These are phyloP conservation scores for Gleditsia sinensis DNA, from an alignment of 306 rosid genomes.

Conservation along the genomic window DNA sequence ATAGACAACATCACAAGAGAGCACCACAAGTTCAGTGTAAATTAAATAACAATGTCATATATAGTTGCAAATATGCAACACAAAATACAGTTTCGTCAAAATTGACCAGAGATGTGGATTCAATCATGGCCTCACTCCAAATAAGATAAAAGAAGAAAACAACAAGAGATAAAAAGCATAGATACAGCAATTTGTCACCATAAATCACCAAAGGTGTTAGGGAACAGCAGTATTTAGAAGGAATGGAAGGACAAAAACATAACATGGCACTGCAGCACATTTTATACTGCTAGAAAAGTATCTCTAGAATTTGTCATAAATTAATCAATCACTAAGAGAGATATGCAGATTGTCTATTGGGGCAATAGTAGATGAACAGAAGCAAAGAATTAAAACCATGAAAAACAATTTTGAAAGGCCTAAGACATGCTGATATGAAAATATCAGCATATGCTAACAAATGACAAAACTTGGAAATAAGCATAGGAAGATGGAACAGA, in stretches of 20 bases:
- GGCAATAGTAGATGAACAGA: not conserved
- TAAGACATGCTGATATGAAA: not conserved
- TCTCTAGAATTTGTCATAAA: not conserved
- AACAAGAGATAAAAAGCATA: not conserved
- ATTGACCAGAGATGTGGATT: not conserved
- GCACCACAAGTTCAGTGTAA: conserved; percentile 11
- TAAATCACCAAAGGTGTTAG: not conserved
- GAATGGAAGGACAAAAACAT: not conserved
- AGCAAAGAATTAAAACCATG: not conserved
- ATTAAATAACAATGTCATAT: conserved; percentile 24
- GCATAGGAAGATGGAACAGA: not conserved
- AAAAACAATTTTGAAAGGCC: not conserved
- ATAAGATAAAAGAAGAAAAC: conserved; percentile 1
- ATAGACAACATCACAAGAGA: conserved; percentile 34
- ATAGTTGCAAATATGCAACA: not conserved
- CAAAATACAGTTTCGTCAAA: not conserved
- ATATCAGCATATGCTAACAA: not conserved
- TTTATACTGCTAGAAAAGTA: not conserved
- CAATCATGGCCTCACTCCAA: conserved; percentile 9
- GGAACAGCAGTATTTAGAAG: conserved; percentile 3
- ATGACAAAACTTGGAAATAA: not conserved
- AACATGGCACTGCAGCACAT: not conserved
- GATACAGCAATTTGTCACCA: not conserved
- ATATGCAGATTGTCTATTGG: not conserved
- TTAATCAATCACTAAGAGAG: conserved; percentile 2